Evolutionary conservation across 202 grass and related monocot species (phyloP).

Genomic region (Musa balbisiana): DNA sequence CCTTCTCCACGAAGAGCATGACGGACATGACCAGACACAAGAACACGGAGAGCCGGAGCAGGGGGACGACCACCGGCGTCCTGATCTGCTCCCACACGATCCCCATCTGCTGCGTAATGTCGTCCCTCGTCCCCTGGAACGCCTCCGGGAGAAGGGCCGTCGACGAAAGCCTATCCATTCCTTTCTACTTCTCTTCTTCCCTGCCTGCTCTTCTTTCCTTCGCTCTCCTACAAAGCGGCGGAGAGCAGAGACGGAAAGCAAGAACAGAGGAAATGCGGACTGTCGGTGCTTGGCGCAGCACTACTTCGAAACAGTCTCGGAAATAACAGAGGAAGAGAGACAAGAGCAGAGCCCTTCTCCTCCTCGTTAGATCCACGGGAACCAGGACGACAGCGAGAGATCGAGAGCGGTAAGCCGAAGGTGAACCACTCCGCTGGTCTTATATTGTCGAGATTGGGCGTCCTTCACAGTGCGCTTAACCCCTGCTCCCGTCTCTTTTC

Average conservation of each 20-base stretch:
- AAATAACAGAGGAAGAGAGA: too few relatives aligned
- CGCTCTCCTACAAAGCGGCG: not conserved
- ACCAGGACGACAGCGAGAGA: too few relatives aligned
- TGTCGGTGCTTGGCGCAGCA: too few relatives aligned
- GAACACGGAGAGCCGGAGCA: conserved; percentile 46
- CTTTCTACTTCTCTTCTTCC: not conserved
- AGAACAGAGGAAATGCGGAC: not conserved
- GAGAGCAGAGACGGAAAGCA: not conserved
- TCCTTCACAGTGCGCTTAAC: not conserved
- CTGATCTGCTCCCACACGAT: conserved; percentile 50
- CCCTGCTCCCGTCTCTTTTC: not conserved
- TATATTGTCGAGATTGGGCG: not conserved
- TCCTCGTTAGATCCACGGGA: too few relatives aligned
- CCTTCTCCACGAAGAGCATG: conserved; percentile 72
- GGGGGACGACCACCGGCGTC: conserved; percentile 54
- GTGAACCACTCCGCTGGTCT: not conserved
- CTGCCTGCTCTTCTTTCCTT: not conserved
- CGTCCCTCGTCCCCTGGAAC: conserved; percentile 29
- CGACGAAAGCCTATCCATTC: conserved; percentile 24
- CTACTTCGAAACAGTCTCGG: too few relatives aligned
- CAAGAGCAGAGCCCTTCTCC: too few relatives aligned
- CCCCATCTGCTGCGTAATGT: conserved; percentile 34
- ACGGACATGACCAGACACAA: conserved; percentile 70
- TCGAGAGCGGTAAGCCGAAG: too few relatives aligned
- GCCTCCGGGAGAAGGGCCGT: conserved; percentile 47